Evolutionary conservation across 768 basidiomycete genomes (phyloP), one percentile per base, ranked within the genome.

Genomic region (Hericium coralloides): DNA sequence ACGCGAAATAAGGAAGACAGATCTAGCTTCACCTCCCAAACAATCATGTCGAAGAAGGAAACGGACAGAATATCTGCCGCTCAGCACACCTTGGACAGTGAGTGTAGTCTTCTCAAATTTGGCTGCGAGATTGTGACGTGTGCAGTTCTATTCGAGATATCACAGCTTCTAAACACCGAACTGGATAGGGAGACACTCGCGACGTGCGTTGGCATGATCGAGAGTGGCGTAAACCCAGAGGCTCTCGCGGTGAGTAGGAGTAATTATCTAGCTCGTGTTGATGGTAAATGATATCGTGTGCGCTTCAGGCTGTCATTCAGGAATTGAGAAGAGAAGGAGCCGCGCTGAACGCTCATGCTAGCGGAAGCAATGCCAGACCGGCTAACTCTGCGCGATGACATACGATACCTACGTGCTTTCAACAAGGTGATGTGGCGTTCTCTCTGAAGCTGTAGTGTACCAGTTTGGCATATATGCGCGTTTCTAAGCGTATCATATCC

Each of bases 171-270:
- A 52, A 89, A 93, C 60, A 94, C 93, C 0, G 82, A 86, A 57
- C 77, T 95, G 43, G 92, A 95, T 73, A 91, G 89, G 65, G 89
- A 92, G 67, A 91, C 90, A 2, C 80, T 95, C n/a, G 91, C 88
- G 38, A 93, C 89, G 23, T 95, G 93, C 68, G 84, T 95, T 22
- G 80, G 85, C 41, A 85, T 95, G 87, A 92, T 95, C 63, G 93
- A 95, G 72, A 85, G 82, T 59, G 93, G 93, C 17, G 89, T 89
- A 49, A 95, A 95, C 49, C 91, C 93, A 12, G 92, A 95, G 65
- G 92, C 92, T 0, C 76, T 95, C 49, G 93, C 92, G 63, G 93
- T 95, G 67, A 55, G 84, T 72, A 47, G 66, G 18, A 9, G 15
- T n/a, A 18, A 2, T 7, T 3, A 45, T 18, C 3, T 17, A 9